These are phyloP conservation scores for Botryobasidium botryosum DNA, from an alignment of 768 basidiomycete genomes.

Conservation along the genomic window DNA sequence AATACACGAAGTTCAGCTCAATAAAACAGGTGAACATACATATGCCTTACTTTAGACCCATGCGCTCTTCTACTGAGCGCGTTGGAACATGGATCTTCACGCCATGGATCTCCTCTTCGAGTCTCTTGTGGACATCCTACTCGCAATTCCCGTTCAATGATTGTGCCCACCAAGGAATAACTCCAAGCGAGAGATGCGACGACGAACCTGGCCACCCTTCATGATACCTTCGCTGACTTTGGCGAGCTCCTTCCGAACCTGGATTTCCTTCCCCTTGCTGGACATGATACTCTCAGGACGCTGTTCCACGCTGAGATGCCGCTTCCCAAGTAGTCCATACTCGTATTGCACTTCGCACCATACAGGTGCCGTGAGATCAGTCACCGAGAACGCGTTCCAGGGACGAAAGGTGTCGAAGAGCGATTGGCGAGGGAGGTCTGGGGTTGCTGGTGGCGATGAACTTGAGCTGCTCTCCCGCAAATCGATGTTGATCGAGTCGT, in stretches of 20 bases:
- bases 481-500: no score
- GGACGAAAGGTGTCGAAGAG: conserved; percentile 14
- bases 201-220: conserved; percentile 18
- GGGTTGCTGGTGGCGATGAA: no score
- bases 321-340: conserved; percentile 2
- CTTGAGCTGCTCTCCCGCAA: no score
- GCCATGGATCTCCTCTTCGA: conserved; percentile 21
- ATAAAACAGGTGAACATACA: neutral
- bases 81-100: conserved; percentile 18
- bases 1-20: neutral
- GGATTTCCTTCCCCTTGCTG: conserved; percentile 18
- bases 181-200: neutral
- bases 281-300: conserved; percentile 18
- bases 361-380: conserved; percentile 21
- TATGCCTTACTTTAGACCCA: conserved; percentile 18
- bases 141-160: neutral
- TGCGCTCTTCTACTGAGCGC: conserved; percentile 19
- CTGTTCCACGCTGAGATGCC: conserved; percentile 8
- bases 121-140: conserved; percentile 22
- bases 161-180: neutral
- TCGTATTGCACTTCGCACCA: conserved; percentile 25
- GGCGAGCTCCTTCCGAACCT: conserved; percentile 18
- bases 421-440: neutral
- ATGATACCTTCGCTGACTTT: conserved; percentile 20
- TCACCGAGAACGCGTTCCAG: conserved; percentile 21